phyloP scores from a whole-genome alignment of 2,329 filamentous ascomycete species.

The Gyromitra esculenta region DNA sequence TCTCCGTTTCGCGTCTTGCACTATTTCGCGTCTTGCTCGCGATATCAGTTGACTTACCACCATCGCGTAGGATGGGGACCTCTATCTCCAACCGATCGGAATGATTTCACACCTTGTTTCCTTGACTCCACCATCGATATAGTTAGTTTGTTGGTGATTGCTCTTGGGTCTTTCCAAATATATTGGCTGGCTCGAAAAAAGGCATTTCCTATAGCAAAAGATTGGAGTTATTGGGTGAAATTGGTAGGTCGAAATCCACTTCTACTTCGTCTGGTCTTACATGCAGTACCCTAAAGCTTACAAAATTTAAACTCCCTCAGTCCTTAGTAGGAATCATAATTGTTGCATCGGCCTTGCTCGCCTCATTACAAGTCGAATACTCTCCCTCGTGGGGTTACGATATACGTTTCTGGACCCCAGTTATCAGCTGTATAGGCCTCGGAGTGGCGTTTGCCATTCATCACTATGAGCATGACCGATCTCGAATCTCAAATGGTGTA shows the following conservation, averaged over 20 bases:
- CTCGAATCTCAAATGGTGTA: constrained; percentile 84
- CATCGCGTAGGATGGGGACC: constrained; percentile 81
- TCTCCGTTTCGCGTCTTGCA: constrained; percentile 26
- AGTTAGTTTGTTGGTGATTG: constrained; percentile 80
- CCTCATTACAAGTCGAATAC: constrained; percentile 76
- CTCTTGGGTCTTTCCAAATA: constrained; percentile 79
- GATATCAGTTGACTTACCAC: constrained; percentile 27
- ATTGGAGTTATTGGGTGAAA: constrained; percentile 93
- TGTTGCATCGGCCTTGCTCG: constrained; percentile 73
- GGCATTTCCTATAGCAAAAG: constrained; percentile 75
- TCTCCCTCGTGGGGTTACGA: constrained; percentile 77
- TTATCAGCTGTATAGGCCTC: constrained; percentile 76
- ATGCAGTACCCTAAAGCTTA: background rate
- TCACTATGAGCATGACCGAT: constrained; percentile 84
- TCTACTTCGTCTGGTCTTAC: background rate
- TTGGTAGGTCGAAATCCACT: constrained; percentile 69
- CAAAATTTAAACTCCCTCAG: constrained; percentile 33
- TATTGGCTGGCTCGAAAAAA: constrained; percentile 81
- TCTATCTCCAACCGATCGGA: constrained; percentile 78
- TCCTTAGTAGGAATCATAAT: constrained; percentile 65
- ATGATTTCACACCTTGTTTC: constrained; percentile 97
- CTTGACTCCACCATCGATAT: constrained; percentile 86
- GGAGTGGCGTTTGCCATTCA: constrained; percentile 80
- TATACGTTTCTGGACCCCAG: constrained; percentile 85
- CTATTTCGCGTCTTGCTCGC: constrained; percentile 20